A percentile compares a stretch with the other conserved stretches of the same genome.
These are phyloP conservation scores for Lupinus albus DNA, from an alignment of 306 rosid genomes.

Conservation along the genomic window DNA sequence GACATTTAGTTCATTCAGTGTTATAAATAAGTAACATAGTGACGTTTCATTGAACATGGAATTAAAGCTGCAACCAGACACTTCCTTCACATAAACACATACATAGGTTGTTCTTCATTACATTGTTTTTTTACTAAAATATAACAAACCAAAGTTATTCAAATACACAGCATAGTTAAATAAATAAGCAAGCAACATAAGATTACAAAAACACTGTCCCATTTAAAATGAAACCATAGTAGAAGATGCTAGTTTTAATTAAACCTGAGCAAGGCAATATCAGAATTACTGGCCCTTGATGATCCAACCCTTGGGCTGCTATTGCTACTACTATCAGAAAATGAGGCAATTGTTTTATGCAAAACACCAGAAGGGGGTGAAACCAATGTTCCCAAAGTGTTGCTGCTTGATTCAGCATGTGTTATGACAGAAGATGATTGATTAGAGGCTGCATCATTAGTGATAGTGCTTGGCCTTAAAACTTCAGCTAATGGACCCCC, in stretches of 20 bases:
- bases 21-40: slow-evolving; percentile 31
- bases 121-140: slow-evolving; percentile 18
- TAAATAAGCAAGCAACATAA: slow-evolving; percentile 34
- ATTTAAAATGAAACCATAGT: slow-evolving; percentile 24
- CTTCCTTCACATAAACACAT: slow-evolving; percentile 37
- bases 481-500: slow-evolving; percentile 88
- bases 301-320: slow-evolving; percentile 63
- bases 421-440: slow-evolving; percentile 50
- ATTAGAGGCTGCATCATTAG: slow-evolving; percentile 48
- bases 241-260: slow-evolving; percentile 30
- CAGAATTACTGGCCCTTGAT: slow-evolving; percentile 59
- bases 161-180: no score
- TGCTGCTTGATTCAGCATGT: slow-evolving; percentile 49
- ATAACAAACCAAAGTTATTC: slow-evolving; percentile 8
- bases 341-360: slow-evolving; percentile 60
- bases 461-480: slow-evolving; percentile 54
- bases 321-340: slow-evolving; percentile 72
- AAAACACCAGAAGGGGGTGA: slow-evolving; percentile 78
- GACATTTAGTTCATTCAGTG: slow-evolving; percentile 30
- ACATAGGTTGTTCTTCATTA: slow-evolving; percentile 31
- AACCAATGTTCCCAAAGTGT: slow-evolving; percentile 45
- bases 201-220: slow-evolving; percentile 16
- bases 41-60: slow-evolving; percentile 23
- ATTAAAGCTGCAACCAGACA: slow-evolving; percentile 16
- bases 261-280: slow-evolving; percentile 53